These are phyloP conservation scores for Vanrija pseudolonga DNA, from an alignment of 1,284 basidiomycete genomes.

Conservation along the genomic window DNA sequence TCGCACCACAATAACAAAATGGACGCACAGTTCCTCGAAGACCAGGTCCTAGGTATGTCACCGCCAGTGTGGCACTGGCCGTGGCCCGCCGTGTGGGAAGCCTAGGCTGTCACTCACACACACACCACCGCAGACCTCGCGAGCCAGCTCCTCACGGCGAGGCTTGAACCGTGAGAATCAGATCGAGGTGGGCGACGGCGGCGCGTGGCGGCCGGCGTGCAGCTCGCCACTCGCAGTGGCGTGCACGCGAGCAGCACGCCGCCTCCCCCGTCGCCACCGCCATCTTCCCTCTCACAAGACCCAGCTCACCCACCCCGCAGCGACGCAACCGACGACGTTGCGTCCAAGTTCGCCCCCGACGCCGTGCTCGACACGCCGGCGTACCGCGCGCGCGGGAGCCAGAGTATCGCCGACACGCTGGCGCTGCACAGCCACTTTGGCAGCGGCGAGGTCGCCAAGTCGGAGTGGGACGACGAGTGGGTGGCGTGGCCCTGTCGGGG, in stretches of 20 bases:
- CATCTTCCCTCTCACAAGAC: no score
- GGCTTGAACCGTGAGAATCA: neutral
- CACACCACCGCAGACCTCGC: neutral
- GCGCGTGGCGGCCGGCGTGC: neutral
- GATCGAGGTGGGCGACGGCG: neutral
- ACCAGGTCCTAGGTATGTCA: conserved; percentile 1
- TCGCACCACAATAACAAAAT: neutral
- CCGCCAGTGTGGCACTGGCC: neutral
- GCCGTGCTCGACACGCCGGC: conserved; percentile 20
- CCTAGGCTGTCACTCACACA: no score
- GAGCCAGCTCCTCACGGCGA: neutral
- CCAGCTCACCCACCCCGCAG: neutral
- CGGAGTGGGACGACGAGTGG: conserved; percentile 35
- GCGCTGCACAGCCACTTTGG: conserved; percentile 18
- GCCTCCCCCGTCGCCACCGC: no score
- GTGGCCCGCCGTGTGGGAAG: neutral
- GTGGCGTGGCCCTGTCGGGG: neutral
- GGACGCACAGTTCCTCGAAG: conserved; percentile 2
- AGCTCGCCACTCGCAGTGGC: no score
- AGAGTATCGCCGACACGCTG: conserved; percentile 33
- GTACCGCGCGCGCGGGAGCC: conserved; percentile 22
- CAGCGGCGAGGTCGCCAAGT: conserved; percentile 19
- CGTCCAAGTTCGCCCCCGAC: conserved; percentile 34
- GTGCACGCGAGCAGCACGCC: no score
- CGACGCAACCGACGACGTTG: conserved; percentile 20